phyloP scores from a whole-genome alignment of 768 basidiomycete species.

The Kwoniella sp. region DNA sequence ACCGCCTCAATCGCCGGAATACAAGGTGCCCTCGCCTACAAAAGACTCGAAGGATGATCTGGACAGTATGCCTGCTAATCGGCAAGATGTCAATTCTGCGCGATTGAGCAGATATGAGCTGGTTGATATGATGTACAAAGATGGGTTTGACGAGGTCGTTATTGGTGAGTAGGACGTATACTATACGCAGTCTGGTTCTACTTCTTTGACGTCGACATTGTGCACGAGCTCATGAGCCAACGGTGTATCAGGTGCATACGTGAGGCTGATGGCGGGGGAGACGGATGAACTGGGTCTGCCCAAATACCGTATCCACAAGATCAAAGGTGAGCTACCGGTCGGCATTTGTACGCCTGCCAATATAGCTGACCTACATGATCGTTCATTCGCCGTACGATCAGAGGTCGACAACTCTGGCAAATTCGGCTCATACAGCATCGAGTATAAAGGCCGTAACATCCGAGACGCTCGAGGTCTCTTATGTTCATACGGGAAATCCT shows the following conservation, averaged over 20 bases:
- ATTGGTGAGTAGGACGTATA: conserved; percentile 61
- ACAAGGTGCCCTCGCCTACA: conserved; percentile 18
- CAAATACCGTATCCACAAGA: conserved; percentile 80
- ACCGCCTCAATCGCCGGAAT: conserved; percentile 11
- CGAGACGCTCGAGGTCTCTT: conserved; percentile 68
- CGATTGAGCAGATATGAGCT: conserved; percentile 70
- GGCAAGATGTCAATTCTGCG: conserved; percentile 66
- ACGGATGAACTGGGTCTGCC: conserved; percentile 61
- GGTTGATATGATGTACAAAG: conserved; percentile 69
- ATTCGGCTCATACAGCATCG: conserved; percentile 44
- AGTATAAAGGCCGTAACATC: conserved; percentile 44
- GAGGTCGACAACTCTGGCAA: conserved; percentile 33
- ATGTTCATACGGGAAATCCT: conserved; percentile 73
- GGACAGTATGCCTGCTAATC: conserved; percentile 60
- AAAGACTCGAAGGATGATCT: conserved; percentile 58
- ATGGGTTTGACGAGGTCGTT: conserved; percentile 84
- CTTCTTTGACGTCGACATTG: not conserved
- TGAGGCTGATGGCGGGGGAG: conserved; percentile 75
- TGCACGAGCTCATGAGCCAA: not conserved
- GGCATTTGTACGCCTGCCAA: too few species aligned
- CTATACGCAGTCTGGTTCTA: not conserved
- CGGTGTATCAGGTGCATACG: conserved; percentile 70
- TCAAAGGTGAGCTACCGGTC: conserved; percentile 71
- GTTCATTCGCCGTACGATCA: too few species aligned
- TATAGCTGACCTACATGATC: conserved; percentile 12